Percentiles rank a stretch among this genome's conserved stretches.
phyloP scores from a whole-genome alignment of 2,329 filamentous ascomycete species.

The Anisogramma anomala region DNA sequence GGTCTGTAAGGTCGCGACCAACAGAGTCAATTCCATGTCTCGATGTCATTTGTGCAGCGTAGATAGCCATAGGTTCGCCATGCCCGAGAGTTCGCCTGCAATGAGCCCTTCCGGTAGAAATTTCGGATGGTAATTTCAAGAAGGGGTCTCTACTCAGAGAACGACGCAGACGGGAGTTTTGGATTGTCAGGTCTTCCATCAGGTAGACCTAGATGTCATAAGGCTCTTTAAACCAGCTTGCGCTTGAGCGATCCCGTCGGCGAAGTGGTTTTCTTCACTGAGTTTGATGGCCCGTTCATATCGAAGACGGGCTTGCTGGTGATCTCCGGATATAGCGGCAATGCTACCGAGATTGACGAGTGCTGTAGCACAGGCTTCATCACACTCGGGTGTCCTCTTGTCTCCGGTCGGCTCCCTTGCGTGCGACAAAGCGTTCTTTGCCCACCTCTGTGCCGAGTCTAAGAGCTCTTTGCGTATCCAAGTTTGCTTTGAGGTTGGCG shows the following conservation, averaged over 20 bases:
- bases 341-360: conserved; percentile 83
- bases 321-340: conserved; percentile 59
- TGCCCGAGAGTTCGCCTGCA: too few species aligned
- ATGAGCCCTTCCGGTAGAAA: too few species aligned
- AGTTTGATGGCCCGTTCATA: conserved; percentile 59
- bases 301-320: conserved; percentile 50
- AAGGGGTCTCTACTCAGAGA: too few species aligned
- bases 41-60: too few species aligned
- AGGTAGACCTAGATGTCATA: background rate
- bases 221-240: conserved; percentile 33
- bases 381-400: conserved; percentile 64
- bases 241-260: conserved; percentile 40
- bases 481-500: conserved; percentile 14
- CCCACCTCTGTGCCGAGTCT: conserved; percentile 65
- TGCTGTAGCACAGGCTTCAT: conserved; percentile 69
- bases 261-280: conserved; percentile 41
- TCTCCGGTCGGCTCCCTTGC: conserved; percentile 54
- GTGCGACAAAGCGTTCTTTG: conserved; percentile 60
- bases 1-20: too few species aligned
- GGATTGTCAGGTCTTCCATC: background rate
- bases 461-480: conserved; percentile 51
- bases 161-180: too few species aligned
- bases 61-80: too few species aligned
- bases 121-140: too few species aligned
- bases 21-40: too few species aligned